These are phyloP conservation scores for Saccharata proteae DNA, from an alignment of 2,329 filamentous ascomycete species.

Conservation along the genomic window DNA sequence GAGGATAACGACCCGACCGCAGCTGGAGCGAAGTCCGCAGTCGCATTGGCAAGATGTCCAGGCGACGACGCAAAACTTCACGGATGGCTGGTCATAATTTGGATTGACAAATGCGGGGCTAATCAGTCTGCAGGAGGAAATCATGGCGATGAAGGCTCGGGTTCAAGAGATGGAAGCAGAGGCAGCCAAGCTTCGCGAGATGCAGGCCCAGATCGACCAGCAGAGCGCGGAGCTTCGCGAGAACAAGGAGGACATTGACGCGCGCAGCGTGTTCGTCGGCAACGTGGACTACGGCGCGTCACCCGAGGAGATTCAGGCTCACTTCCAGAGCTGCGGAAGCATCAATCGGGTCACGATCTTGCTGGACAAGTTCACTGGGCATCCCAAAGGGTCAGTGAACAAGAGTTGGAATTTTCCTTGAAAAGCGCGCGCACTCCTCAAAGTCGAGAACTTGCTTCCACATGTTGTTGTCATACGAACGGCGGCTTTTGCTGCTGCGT, in stretches of 20 bases:
- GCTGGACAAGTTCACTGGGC: slow-evolving; percentile 94
- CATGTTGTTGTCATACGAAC: not conserved
- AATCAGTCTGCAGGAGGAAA: slow-evolving; percentile 24
- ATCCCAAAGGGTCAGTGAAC: slow-evolving; percentile 85
- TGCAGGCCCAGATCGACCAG: slow-evolving; percentile 59
- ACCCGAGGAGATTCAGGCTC: slow-evolving; percentile 94
- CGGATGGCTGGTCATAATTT: too few relatives aligned
- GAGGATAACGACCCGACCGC: slow-evolving; percentile 7
- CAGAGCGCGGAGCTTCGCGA: slow-evolving; percentile 74
- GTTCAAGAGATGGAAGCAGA: slow-evolving; percentile 48
- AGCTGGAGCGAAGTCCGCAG: too few relatives aligned
- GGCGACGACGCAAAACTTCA: too few relatives aligned
- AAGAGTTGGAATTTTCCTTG: slow-evolving; percentile 27
- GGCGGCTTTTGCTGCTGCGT: not conserved
- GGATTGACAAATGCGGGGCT: too few relatives aligned
- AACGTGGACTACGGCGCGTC: slow-evolving; percentile 97
- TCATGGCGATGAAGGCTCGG: slow-evolving; percentile 40
- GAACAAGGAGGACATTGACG: slow-evolving; percentile 91
- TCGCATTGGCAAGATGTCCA: too few relatives aligned
- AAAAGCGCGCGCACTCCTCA: slow-evolving; percentile 7
- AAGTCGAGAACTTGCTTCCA: not conserved
- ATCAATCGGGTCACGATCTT: slow-evolving; percentile 98
- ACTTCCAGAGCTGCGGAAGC: slow-evolving; percentile 92
- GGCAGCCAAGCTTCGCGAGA: slow-evolving; percentile 41
- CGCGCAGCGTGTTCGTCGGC: slow-evolving; percentile 91